These are phyloP conservation scores for Penicillium pancosmium DNA, from an alignment of 495 filamentous ascomycete species.

Conservation along the genomic window DNA sequence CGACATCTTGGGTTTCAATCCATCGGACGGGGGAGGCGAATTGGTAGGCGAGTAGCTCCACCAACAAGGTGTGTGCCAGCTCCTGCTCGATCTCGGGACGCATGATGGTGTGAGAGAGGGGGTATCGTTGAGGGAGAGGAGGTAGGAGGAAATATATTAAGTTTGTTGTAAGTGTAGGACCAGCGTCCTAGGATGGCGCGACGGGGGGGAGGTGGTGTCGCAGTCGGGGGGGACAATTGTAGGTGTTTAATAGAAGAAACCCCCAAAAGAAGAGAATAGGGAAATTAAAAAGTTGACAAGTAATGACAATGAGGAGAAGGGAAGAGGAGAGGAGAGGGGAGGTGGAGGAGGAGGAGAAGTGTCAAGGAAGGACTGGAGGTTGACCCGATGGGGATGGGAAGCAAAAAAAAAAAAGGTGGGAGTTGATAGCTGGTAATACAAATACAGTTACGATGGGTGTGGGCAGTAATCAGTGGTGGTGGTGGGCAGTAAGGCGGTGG, in stretches of 20 bases:
- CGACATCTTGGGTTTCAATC: conserved; percentile 99
- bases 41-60: conserved; percentile 98
- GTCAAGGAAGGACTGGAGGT: background rate
- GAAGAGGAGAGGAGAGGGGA: conserved; percentile 1
- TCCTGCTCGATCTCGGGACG: conserved; percentile 98
- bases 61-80: conserved; percentile 93
- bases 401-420: conserved; percentile 38
- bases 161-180: conserved; percentile 15
- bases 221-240: conserved; percentile 5
- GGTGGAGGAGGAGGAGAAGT: background rate
- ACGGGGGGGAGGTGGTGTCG: conserved; percentile 16
- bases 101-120: conserved; percentile 59
- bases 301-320: conserved; percentile 12
- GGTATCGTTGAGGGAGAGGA: conserved; percentile 15
- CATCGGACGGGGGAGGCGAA: conserved; percentile 98
- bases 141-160: conserved; percentile 15
- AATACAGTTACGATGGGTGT: background rate
- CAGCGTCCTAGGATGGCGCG: conserved; percentile 17
- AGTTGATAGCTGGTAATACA: conserved; percentile 30
- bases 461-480: too few relatives aligned
- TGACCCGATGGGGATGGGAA: background rate
- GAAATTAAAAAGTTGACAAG: conserved; percentile 10
- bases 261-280: conserved; percentile 15
- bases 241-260: background rate
- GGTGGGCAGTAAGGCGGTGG: too few relatives aligned